Base-by-base conservation (phyloP, 2,329 filamentous ascomycete genomes). In the Saccharata proteae region DNA sequence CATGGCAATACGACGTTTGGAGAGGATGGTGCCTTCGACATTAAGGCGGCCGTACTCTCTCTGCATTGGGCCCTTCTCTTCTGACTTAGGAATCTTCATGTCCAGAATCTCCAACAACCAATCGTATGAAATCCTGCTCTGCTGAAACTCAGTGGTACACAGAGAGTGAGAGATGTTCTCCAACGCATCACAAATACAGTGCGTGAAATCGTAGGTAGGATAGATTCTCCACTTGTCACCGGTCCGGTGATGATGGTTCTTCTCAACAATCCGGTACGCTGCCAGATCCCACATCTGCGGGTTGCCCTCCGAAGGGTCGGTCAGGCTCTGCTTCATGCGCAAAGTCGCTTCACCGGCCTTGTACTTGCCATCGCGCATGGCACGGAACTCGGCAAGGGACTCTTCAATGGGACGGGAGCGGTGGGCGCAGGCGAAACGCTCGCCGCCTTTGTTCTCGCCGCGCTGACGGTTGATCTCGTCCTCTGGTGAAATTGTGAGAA, bases 201-300 rank as follows among this genome's bases (percentile, higher is more conserved):
- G 83, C 0, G 80, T 80, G 52, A 92, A 92, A 54, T 93, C 86
- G 49, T 94, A 94, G 0, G 88, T 92, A 0, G 90, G 90, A 53
- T 93, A 94, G 40, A 94, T 93, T 55, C 76, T 79, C 85, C 86
- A 96, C 49, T 79, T 75, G 41, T 71, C 64, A 17, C 81, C 83
- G 0, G 86, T 93, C 20, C 82, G 72, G 55, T 83, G 75, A 52
- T 93, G 84, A 25, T 75, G 68, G 38, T 63, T 63, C 44, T 81
- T 75, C 46, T 79, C 71, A 38, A 84, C 69, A 34, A 96, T 77
- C 38, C 88, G 75, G 57, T 93, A 96, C 11, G 88, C 88, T 2
- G 82, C 81, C 32, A 93, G 61, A 64, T 96, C 88, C 88, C 88
- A 94, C 81, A 93, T 86, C 57, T 93, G 83, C 5, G 86, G 85